Evolutionary conservation across 2,329 filamentous ascomycete species (phyloP).

Genomic region (Onygenales sp.): DNA sequence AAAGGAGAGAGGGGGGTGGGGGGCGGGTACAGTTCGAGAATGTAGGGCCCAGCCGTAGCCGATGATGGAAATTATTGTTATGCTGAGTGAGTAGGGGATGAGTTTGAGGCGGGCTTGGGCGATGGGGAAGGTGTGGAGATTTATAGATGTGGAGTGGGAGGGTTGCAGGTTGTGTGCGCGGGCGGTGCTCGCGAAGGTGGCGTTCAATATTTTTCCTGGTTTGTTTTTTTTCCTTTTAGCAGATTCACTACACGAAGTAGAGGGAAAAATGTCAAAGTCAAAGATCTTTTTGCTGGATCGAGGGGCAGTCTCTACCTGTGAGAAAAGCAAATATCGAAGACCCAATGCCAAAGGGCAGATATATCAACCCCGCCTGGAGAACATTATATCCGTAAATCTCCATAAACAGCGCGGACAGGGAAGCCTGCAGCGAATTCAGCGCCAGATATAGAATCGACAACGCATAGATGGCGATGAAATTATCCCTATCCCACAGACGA

Average conservation of each 20-base stretch:
- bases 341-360: slow-evolving; percentile 13
- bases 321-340: slow-evolving; percentile 6
- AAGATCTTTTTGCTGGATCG: no score
- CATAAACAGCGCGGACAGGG: slow-evolving; percentile 13
- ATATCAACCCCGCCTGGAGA: slow-evolving; percentile 12
- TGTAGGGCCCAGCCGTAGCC: slow-evolving; percentile 11
- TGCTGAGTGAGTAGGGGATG: neutral
- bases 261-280: neutral
- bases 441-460: slow-evolving; percentile 11
- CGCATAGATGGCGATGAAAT: slow-evolving; percentile 6
- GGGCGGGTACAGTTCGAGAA: slow-evolving; percentile 1
- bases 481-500: slow-evolving; percentile 7
- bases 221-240: neutral
- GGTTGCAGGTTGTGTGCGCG: slow-evolving; percentile 2
- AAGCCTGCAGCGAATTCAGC: slow-evolving; percentile 11
- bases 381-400: slow-evolving; percentile 11
- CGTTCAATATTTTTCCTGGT: slow-evolving; percentile 7
- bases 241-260: neutral
- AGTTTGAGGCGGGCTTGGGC: slow-evolving; percentile 7
- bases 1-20: neutral
- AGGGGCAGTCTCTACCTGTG: slow-evolving; percentile 1
- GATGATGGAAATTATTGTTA: neutral
- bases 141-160: neutral
- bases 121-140: slow-evolving; percentile 10
- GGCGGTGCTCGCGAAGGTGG: slow-evolving; percentile 7